These are phyloP conservation scores for Aspergillus ellipticus DNA, from an alignment of 495 filamentous ascomycete species.

Conservation along the genomic window DNA sequence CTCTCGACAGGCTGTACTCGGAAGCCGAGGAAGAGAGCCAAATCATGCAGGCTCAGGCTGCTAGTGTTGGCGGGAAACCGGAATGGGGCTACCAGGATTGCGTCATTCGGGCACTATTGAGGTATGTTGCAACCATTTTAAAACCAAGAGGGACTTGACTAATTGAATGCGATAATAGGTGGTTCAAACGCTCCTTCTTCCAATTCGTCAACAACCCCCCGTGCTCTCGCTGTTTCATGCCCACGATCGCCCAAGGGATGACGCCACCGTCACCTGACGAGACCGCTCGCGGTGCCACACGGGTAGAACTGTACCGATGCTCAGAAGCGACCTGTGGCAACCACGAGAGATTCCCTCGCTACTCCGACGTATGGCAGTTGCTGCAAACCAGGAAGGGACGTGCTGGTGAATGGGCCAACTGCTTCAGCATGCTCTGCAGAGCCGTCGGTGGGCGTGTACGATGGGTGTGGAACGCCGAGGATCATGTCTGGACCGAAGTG, in stretches of 20 bases:
- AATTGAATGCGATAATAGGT: conserved; percentile 52
- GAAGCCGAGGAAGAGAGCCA: conserved; percentile 93
- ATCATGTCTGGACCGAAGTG: conserved; percentile 96
- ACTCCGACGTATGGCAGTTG: conserved; percentile 92
- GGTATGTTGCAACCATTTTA: conserved; percentile 35
- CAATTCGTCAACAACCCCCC: conserved; percentile 93
- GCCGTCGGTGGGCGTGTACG: conserved; percentile 86
- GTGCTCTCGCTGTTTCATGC: conserved; percentile 73
- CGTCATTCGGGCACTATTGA: conserved; percentile 83
- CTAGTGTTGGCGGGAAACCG: conserved; percentile 74
- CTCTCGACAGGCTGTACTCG: conserved; percentile 85
- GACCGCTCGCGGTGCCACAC: conserved; percentile 75
- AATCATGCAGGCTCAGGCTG: conserved; percentile 79
- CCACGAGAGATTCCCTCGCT: conserved; percentile 88
- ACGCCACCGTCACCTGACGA: conserved; percentile 85
- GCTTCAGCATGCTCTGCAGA: conserved; percentile 97
- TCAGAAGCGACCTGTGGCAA: conserved; percentile 63
- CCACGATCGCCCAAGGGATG: conserved; percentile 78
- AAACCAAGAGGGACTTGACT: background rate
- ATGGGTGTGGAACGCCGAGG: conserved; percentile 98
- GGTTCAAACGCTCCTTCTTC: conserved; percentile 96
- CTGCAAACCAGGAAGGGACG: conserved; percentile 81
- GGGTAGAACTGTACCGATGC: conserved; percentile 88
- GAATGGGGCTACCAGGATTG: conserved; percentile 99
- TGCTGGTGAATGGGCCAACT: conserved; percentile 95